Conservation (phyloP, 148 eudicot genomes). For the Rhododendron molle region DNA sequence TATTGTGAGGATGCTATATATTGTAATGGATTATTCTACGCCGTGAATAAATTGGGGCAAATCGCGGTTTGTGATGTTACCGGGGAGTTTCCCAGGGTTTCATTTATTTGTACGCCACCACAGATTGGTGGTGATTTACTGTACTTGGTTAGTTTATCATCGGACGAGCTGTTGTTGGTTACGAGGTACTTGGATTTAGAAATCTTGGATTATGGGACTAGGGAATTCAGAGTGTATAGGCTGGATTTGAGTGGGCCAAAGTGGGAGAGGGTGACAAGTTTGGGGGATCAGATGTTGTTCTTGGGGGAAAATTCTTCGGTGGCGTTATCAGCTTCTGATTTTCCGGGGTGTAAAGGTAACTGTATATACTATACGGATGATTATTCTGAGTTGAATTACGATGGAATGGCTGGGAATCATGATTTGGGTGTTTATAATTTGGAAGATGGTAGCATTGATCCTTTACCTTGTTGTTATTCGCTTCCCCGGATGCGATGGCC, state of each 20-base stretch:
- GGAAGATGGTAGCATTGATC: slow-evolving; percentile 41
- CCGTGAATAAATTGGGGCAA: slow-evolving; percentile 49
- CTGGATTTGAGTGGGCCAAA: slow-evolving; percentile 22
- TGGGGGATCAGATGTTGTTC: slow-evolving; percentile 51
- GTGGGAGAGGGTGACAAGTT: slow-evolving; percentile 52
- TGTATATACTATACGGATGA: slow-evolving; percentile 69
- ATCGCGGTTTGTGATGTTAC: slow-evolving; percentile 40
- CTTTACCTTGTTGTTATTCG: slow-evolving; percentile 44
- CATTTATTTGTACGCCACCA: slow-evolving; percentile 19
- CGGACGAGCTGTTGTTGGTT: slow-evolving; percentile 37
- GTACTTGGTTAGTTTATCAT: slow-evolving; percentile 45
- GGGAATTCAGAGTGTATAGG: slow-evolving; percentile 46
- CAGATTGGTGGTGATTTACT: slow-evolving; percentile 51
- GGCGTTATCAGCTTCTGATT: slow-evolving; percentile 45
- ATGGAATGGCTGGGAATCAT: slow-evolving; percentile 29
- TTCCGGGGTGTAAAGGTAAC: slow-evolving; percentile 52
- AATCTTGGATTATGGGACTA: slow-evolving; percentile 27
- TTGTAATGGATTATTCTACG: slow-evolving; percentile 44
- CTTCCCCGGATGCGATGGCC: slow-evolving; percentile 33
- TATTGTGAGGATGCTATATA: slow-evolving; percentile 63
- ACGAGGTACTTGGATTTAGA: slow-evolving; percentile 39
- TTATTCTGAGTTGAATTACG: slow-evolving; percentile 43
- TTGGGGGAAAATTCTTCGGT: slow-evolving; percentile 62
- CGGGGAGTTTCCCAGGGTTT: slow-evolving; percentile 19
- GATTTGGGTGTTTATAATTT: slow-evolving; percentile 65